phyloP scores from a whole-genome alignment of 2,329 filamentous ascomycete species.

The Exophiala sp. region DNA sequence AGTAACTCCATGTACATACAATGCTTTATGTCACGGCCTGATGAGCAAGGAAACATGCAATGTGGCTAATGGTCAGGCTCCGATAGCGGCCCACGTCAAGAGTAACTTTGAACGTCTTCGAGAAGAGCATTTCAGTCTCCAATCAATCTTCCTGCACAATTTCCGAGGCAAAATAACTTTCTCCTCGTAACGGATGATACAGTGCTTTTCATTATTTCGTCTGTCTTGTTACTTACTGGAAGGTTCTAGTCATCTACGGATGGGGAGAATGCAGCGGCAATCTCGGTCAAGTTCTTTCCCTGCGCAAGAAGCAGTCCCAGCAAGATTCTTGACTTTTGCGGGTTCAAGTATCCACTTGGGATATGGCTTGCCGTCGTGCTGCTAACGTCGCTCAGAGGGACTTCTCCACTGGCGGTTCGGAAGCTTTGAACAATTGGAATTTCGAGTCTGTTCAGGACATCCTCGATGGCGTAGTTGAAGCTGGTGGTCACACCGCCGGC shows the following conservation, averaged over 20 bases:
- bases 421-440: background rate
- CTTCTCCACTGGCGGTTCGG: background rate
- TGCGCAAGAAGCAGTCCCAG: background rate
- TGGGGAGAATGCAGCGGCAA: background rate
- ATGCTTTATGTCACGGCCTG: background rate
- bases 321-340: background rate
- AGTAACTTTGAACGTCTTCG: background rate
- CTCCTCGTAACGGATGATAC: slow-evolving; percentile 5
- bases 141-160: too few species aligned
- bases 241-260: background rate
- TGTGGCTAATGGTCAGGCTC: too few species aligned
- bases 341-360: background rate
- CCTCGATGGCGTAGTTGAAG: background rate
- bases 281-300: background rate
- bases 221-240: too few species aligned
- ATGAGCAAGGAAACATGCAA: too few species aligned
- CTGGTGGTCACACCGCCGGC: background rate
- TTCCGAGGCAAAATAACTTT: background rate
- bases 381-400: background rate
- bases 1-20: background rate
- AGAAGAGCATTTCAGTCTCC: background rate
- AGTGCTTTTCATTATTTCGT: too few species aligned
- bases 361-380: background rate
- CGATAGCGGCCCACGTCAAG: too few species aligned
- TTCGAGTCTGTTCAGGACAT: background rate